These are phyloP conservation scores for Trichosporon coremiiforme DNA, from an alignment of 1,284 basidiomycete species.

Conservation along the genomic window DNA sequence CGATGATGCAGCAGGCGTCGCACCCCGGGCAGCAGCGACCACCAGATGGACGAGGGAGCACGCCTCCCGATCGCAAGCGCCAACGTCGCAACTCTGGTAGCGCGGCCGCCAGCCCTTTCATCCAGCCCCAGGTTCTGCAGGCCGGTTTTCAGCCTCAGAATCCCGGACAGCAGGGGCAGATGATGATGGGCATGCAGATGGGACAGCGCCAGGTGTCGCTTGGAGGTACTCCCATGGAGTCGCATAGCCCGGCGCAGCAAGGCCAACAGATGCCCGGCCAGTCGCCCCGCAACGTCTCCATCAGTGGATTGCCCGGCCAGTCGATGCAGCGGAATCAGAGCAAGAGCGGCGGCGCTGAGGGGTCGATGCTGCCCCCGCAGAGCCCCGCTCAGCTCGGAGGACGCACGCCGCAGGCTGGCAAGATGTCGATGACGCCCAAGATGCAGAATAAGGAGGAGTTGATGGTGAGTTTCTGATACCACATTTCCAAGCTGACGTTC, in stretches of 20 bases:
- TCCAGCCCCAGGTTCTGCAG: slow-evolving; percentile 36
- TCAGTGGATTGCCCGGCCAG: slow-evolving; percentile 30
- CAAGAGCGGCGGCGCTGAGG: slow-evolving; percentile 37
- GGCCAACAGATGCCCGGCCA: slow-evolving; percentile 19
- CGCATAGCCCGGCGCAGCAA: slow-evolving; percentile 28
- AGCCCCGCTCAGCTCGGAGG: slow-evolving; percentile 41
- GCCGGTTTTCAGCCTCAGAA: slow-evolving; percentile 28
- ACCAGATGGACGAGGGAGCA: slow-evolving; percentile 30
- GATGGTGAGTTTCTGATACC: slow-evolving; percentile 32
- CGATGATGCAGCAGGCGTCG: slow-evolving; percentile 31
- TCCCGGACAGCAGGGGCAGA: slow-evolving; percentile 27
- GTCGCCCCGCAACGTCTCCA: slow-evolving; percentile 27
- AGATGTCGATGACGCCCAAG: slow-evolving; percentile 31
- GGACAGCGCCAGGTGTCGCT: slow-evolving; percentile 25
- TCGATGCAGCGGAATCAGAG: slow-evolving; percentile 47
- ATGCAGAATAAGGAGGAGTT: slow-evolving; percentile 38
- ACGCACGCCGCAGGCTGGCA: slow-evolving; percentile 39
- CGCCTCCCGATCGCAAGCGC: slow-evolving; percentile 49
- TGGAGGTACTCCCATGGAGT: slow-evolving; percentile 23
- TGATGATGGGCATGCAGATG: slow-evolving; percentile 25
- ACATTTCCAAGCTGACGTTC: neutral
- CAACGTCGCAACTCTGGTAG: slow-evolving; percentile 47
- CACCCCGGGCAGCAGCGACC: slow-evolving; percentile 29
- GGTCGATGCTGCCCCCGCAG: slow-evolving; percentile 51
- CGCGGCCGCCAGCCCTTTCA: slow-evolving; percentile 41